These are phyloP conservation scores for Penicillium polonicum DNA, from an alignment of 2,329 filamentous ascomycete genomes.

Conservation along the genomic window DNA sequence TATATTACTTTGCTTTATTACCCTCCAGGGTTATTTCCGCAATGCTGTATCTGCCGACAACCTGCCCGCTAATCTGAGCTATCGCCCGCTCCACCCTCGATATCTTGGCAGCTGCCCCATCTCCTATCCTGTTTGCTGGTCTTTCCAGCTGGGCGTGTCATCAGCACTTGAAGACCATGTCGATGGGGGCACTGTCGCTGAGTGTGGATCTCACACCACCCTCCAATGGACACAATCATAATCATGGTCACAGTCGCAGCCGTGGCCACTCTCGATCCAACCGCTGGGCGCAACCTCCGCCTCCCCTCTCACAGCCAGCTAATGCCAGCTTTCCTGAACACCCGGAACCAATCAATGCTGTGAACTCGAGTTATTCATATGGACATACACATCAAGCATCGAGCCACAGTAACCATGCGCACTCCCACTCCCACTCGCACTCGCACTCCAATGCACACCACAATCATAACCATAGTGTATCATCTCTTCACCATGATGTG, in stretches of 20 bases:
- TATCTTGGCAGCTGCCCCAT: slow-evolving; percentile 17
- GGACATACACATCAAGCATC: slow-evolving; percentile 26
- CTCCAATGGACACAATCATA: slow-evolving; percentile 28
- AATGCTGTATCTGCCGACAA: slow-evolving; percentile 2
- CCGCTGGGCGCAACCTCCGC: slow-evolving; percentile 31
- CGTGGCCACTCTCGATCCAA: slow-evolving; percentile 38
- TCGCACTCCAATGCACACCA: slow-evolving; percentile 39
- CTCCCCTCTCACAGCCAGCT: slow-evolving; percentile 25
- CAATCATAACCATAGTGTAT: slow-evolving; percentile 24
- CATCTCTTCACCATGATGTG: slow-evolving; percentile 17
- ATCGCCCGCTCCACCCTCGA: slow-evolving; percentile 4
- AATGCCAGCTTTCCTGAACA: slow-evolving; percentile 21
- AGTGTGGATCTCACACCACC: slow-evolving; percentile 30
- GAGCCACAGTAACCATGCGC: slow-evolving; percentile 33
- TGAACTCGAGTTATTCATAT: slow-evolving; percentile 22
- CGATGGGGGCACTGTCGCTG: slow-evolving; percentile 32
- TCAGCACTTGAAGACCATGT: slow-evolving; percentile 30
- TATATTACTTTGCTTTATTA: not conserved
- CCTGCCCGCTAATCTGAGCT: slow-evolving; percentile 4
- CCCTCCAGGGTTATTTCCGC: not conserved
- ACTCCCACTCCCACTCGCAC: slow-evolving; percentile 43
- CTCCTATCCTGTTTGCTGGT: slow-evolving; percentile 8
- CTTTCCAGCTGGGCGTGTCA: slow-evolving; percentile 11
- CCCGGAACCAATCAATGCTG: slow-evolving; percentile 12
- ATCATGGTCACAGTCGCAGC: slow-evolving; percentile 28